Base-by-base conservation (phyloP, 2,329 filamentous ascomycete species). In the Corinectria fuckeliana region DNA sequence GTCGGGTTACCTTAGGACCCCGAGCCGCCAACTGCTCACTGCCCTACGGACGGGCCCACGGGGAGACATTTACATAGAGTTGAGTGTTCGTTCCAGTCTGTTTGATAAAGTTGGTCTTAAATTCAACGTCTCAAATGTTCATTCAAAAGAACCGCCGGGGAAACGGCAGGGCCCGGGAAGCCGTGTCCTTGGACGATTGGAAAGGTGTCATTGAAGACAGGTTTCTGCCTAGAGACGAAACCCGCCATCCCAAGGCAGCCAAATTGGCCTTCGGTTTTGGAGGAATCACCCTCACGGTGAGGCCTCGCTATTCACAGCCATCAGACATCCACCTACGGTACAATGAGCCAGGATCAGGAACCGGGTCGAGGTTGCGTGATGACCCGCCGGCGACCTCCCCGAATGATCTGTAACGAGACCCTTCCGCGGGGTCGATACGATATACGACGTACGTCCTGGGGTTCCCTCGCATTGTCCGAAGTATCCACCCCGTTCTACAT, bases 1-100 rank as follows among this genome's bases (percentile, higher is more conserved):
- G 45, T 67, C 60, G 64, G 65, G 51, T 58, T 32, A 49, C 55
- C 21, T 56, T 34, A 39, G 51, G 41, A 60, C 32, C 47, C 65
- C 62, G 65, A 67, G 45, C 49, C 3, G 16, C 23, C 11, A 28
- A 18, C 14, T 25, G 42, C 14, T 10, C 20, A 18, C 14, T 25
- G 42, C 14, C 11, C 20, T 28, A 16, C 23, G 13, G 28, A 32
- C 8, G 28, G 10, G 16, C 36, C 16, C 36, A 39, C 36, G 10
- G 28, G 10, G 28, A 32, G 13, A 5, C 5, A 18, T 8, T 16
- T 9, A 9, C 34, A 18, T 13, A 11, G 28, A 4, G 8, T 10
- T 11, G 10, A 34, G 30, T 34, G 30, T 34, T 4, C 32, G 5
- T 16, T 34, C 32, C 32, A 4, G 32, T 34, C 32, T 3, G 32